Base-by-base conservation (phyloP, 2,329 filamentous ascomycete species). In the Tolypocladium capitatum region DNA sequence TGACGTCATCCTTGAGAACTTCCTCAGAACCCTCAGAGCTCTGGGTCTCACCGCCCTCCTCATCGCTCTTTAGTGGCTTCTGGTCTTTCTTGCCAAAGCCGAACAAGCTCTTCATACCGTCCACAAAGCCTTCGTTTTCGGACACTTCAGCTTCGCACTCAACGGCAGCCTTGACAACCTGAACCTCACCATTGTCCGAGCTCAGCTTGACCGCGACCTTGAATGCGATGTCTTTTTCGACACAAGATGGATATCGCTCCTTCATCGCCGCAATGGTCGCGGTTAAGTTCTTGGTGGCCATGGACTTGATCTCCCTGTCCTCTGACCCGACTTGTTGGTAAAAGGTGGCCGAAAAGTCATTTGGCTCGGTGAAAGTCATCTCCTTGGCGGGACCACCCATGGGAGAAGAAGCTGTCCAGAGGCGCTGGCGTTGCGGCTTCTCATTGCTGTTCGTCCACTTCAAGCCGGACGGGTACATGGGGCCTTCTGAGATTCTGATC, bases 81-180 rank as follows among this genome's bases (percentile, higher is more conserved):
- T 91, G 86, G 31, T 85, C 84, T 68, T 94, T 94, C 59, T 86
- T 86, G 27, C 91, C 92, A 61, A 97, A 90, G 6, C 92, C 92
- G 61, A 98, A 94, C 52, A 96, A 78, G 54, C 90, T 94, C 74
- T 98, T 98, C 55, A 97, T 87, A 40, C 88, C 90, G 60, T 95
- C 91, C 43, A 96, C 86, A 44, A 97, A 78, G 46, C 84, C 82
- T 53, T 86, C 86, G 63, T 89, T 87, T 65, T 82, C 80, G 9
- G 68, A 64, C 5, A 74, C 75, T 46, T 94, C 86, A 27, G 84
- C 78, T 62, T 94, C 86, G 60, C 92, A 98, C 63, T 90, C 90
- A 6, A 92, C 82, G 48, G 76, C 76, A n/a, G 84, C 85, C 56
- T 80, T 80, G 48, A 76, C 65, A 46, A 97, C 76, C 51, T 90